Evolutionary conservation across 192 early-diverging fungal species (phyloP), one percentile per base, ranked within the genome.

Genomic region (Tieghemiomyces parasiticus): DNA sequence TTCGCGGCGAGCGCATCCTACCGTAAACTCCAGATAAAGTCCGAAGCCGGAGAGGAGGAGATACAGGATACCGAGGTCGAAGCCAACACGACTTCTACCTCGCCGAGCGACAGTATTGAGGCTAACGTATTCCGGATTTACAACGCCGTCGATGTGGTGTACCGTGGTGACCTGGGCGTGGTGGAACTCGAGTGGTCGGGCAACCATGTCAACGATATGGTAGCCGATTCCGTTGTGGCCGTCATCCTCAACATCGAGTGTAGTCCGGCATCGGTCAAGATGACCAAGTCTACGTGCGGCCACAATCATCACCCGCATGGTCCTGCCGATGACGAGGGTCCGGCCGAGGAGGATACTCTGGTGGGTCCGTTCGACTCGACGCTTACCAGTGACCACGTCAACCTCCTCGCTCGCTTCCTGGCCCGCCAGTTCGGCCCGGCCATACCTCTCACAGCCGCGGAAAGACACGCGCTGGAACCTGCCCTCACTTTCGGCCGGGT

Each of bases 211-310:
- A 94, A 91, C 61, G 95, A 99, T 68, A 92, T 95, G 85, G 81
- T 97, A 1, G 94, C 93, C 4, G 95, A 99, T 61, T 89, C 95
- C 38, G 84, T 95, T 4, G 62, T 94, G 20, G 89, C 90, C 0
- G 77, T 95, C 29, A 75, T 95, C 20, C 50, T 90, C 46, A 84
- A 88, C 60, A 86, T 90, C 49, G 94, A 92, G 52, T 81, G 78
- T 42, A 85, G 84, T 62, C 91, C 90, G 26, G 92, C 93, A 0
- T 88, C 86, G 58, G 92, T 97, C 22, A 95, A 93, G 35, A 20
- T 56, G 31, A 56, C 54, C 54, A 56, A 38, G 33, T 56, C 54
- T 10, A 31, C 12, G 24, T 56, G 54, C 31, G 49, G 49, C 49
- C 22, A 26, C 13, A 25, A 22, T 22, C 50, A 35, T 38, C 54